phyloP scores from a whole-genome alignment of 2,329 filamentous ascomycete genomes.

The Calonectria hongkongensis region DNA sequence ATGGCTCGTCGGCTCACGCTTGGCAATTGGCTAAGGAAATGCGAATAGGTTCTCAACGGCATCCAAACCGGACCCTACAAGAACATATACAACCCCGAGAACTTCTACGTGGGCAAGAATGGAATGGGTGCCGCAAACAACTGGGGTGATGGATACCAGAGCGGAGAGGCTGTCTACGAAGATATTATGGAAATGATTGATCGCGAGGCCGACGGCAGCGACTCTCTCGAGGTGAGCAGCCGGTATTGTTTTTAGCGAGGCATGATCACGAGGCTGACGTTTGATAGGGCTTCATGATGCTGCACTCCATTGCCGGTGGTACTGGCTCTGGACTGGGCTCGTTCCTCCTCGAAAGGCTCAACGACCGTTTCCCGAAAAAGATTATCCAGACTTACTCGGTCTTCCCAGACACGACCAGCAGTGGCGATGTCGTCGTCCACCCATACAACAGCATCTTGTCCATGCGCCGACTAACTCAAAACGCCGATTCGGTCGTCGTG shows the following conservation, averaged over 20 bases:
- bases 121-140: slow-evolving; percentile 97
- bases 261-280: not conserved
- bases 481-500: slow-evolving; percentile 97
- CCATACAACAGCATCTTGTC: slow-evolving; percentile 98
- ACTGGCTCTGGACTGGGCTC: slow-evolving; percentile 97
- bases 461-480: slow-evolving; percentile 93
- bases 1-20: not conserved
- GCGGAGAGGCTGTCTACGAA: slow-evolving; percentile 92
- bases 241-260: not conserved
- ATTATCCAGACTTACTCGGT: slow-evolving; percentile 99
- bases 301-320: slow-evolving; percentile 97
- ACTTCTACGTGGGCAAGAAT: slow-evolving; percentile 97
- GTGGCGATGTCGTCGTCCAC: slow-evolving; percentile 94
- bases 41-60: slow-evolving; percentile 82
- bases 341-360: slow-evolving; percentile 94
- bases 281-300: slow-evolving; percentile 93
- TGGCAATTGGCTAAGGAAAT: slow-evolving; percentile 38
- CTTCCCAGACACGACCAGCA: slow-evolving; percentile 93
- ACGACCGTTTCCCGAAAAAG: slow-evolving; percentile 98
- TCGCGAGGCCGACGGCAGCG: slow-evolving; percentile 96
- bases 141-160: slow-evolving; percentile 97
- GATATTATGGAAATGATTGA: slow-evolving; percentile 99
- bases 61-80: slow-evolving; percentile 96
- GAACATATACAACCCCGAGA: slow-evolving; percentile 99
- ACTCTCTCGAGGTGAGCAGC: slow-evolving; percentile 84